A percentile compares a stretch with the other conserved stretches of the same genome.
Conservation (phyloP, 2,329 filamentous ascomycete genomes). For the Penicillium sp. region DNA sequence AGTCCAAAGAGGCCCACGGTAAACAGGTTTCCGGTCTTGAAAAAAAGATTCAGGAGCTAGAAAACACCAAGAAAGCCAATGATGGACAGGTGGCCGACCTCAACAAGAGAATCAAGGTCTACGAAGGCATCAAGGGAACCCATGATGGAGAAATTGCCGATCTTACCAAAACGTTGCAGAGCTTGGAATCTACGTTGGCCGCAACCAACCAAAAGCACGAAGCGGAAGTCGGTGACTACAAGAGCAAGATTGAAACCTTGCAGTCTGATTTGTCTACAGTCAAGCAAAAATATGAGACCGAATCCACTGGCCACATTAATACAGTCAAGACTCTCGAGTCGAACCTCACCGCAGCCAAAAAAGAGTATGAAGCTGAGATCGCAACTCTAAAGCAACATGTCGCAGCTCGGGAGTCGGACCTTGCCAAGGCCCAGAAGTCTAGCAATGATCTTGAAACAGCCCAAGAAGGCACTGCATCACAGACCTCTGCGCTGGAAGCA, state of each 20-base stretch:
- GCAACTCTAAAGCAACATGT: conserved; percentile 59
- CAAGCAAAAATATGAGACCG: conserved; percentile 60
- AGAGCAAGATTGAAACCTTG: conserved; percentile 57
- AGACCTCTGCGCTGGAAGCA: conserved; percentile 47
- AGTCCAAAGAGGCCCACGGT: conserved; percentile 57
- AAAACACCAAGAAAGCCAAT: conserved; percentile 50
- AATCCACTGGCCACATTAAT: conserved; percentile 58
- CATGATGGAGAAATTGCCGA: conserved; percentile 61
- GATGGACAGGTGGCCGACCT: conserved; percentile 60
- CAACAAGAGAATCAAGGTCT: conserved; percentile 55
- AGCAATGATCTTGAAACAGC: conserved; percentile 59
- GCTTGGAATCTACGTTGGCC: conserved; percentile 47
- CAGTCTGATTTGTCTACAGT: conserved; percentile 51
- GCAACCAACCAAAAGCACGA: conserved; percentile 44
- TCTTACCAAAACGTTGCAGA: conserved; percentile 59
- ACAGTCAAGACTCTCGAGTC: conserved; percentile 58
- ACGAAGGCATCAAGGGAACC: conserved; percentile 60
- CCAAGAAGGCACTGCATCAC: conserved; percentile 51
- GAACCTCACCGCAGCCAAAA: conserved; percentile 33
- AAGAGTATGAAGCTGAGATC: conserved; percentile 59
- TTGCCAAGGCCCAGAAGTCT: conserved; percentile 50
- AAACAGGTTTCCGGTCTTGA: conserved; percentile 36
- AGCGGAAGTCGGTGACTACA: conserved; percentile 59
- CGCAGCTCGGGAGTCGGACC: conserved; percentile 53
- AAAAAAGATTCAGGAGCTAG: conserved; percentile 55